Conservation (phyloP, 2,329 filamentous ascomycete species). For the Paracamarosporium sp. region DNA sequence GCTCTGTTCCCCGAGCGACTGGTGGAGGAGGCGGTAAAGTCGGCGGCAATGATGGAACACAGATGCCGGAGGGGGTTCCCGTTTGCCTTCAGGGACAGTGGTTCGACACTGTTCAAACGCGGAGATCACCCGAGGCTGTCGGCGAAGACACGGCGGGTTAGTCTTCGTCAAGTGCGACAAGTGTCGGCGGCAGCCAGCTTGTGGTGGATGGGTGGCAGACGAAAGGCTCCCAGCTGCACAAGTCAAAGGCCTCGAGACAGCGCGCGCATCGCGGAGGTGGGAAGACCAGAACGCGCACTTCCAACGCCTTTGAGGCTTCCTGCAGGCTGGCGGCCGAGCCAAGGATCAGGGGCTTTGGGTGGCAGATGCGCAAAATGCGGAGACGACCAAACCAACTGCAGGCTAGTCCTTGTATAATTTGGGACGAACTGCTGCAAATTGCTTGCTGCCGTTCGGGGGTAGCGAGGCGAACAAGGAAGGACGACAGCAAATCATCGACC, state of each 20-base stretch:
- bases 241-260: slow-evolving; percentile 32
- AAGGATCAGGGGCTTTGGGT: slow-evolving; percentile 49
- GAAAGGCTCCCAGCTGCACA: slow-evolving; percentile 28
- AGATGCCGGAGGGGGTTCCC: slow-evolving; percentile 31
- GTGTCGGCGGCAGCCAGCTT: slow-evolving; percentile 26
- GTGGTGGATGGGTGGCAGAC: slow-evolving; percentile 25
- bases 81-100: slow-evolving; percentile 36
- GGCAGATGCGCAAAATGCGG: slow-evolving; percentile 50
- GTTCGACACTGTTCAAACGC: slow-evolving; percentile 40
- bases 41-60: slow-evolving; percentile 23
- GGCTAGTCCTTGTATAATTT: slow-evolving; percentile 46
- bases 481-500: slow-evolving; percentile 39
- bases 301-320: slow-evolving; percentile 50
- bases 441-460: slow-evolving; percentile 41
- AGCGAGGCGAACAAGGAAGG: slow-evolving; percentile 37
- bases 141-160: slow-evolving; percentile 31
- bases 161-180: slow-evolving; percentile 28
- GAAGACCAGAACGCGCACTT: slow-evolving; percentile 41
- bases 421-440: slow-evolving; percentile 49
- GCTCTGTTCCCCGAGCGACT: slow-evolving; percentile 40
- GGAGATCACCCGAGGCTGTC: slow-evolving; percentile 21
- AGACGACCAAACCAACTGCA: slow-evolving; percentile 46
- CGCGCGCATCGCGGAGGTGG: slow-evolving; percentile 43
- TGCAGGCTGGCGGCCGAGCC: slow-evolving; percentile 44
- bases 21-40: slow-evolving; percentile 27